Percentiles rank a stretch among this genome's conserved stretches.
phyloP scores from a whole-genome alignment of 805 yeast genomes.

The Brettanomyces anomalus region DNA sequence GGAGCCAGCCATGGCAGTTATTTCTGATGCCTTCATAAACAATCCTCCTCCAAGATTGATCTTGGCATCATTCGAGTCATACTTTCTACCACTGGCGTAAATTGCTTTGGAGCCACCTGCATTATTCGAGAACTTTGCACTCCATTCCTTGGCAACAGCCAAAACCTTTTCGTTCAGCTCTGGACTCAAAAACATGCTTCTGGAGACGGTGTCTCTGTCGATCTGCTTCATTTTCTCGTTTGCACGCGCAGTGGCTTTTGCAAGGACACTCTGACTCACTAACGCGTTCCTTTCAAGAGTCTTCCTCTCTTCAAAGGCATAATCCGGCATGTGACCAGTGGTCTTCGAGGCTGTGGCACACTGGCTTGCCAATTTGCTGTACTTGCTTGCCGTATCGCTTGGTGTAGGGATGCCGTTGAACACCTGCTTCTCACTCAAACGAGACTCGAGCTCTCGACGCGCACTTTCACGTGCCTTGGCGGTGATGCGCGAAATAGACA shows the following conservation, averaged over 20 bases:
- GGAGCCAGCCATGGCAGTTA: conserved; percentile 69
- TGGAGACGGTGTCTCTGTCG: conserved; percentile 17
- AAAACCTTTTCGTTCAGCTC: conserved; percentile 60
- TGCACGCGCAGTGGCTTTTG: conserved; percentile 45
- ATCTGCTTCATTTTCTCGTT: conserved; percentile 22
- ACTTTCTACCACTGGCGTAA: conserved; percentile 23
- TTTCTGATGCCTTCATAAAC: conserved; percentile 62
- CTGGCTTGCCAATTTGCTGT: conserved; percentile 36
- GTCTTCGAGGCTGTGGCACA: conserved; percentile 51
- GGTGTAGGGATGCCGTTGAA: conserved; percentile 20
- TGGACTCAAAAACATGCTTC: conserved; percentile 19
- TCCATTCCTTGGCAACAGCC: conserved; percentile 63
- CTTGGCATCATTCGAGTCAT: conserved; percentile 30
- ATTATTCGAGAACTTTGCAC: conserved; percentile 40
- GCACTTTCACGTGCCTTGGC: conserved; percentile 37
- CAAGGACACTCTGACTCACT: conserved; percentile 35
- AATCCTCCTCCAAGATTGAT: conserved; percentile 86
- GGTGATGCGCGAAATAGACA: conserved; percentile 44
- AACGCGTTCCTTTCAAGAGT: conserved; percentile 28
- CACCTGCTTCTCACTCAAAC: conserved; percentile 11
- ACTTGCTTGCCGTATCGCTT: conserved; percentile 32
- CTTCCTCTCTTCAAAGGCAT: conserved; percentile 35
- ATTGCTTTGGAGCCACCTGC: conserved; percentile 33
- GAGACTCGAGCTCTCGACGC: conserved; percentile 16
- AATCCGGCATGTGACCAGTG: conserved; percentile 25